Base-by-base conservation (phyloP, 2,329 filamentous ascomycete species). In the Curvularia hawaiiensis region DNA sequence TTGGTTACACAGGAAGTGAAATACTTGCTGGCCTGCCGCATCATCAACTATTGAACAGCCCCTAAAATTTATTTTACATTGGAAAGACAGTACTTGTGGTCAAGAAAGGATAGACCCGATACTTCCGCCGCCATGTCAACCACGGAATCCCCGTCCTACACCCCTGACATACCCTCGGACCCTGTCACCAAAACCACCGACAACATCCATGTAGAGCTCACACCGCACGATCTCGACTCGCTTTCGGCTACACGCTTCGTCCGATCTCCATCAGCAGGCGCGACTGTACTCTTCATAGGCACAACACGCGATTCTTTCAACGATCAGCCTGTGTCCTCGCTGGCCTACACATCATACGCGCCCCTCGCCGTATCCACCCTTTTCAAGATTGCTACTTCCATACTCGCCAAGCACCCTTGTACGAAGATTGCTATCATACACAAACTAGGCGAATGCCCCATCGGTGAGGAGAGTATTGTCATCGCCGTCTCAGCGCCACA, bases 391-490 rank as follows among this genome's bases (percentile, higher is more conserved):
- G 86, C 86, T 40, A 77, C 80, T 6, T 75, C 80, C 0, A 77
- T 93, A 3, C 76, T 78, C 16, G 69, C 77, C 11, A 87, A 86
- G 64, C 87, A 96, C 73, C 78, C 75, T 0, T 83, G 97, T 18
- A 84, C 85, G 38, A 89, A 86, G 8, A 87, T 98, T 57, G 87
- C 89, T 49, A 90, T 98, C 75, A 82, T 90, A 14, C 95, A 98
- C 78, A 86, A 94, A 4, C 82, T 98, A 3, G 95, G 95, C 0
- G 83, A 86, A 20, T 94, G 97, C 16, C 91, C 91, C 3, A 88
- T 98, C 54, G 90, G 88, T n/a, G 91, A 97, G 77, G 93, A 97
- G 79, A 96, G 91, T 73, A 94, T 99, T 60, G 79, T 96, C 54
- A 92, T 98, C 67, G 90, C 91, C 1, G 90, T 97, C 4, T 92